Percentiles rank a stretch among this genome's conserved stretches.
Evolutionary conservation across 306 rosid species (phyloP).

Genomic region (Lagenaria siceraria): DNA sequence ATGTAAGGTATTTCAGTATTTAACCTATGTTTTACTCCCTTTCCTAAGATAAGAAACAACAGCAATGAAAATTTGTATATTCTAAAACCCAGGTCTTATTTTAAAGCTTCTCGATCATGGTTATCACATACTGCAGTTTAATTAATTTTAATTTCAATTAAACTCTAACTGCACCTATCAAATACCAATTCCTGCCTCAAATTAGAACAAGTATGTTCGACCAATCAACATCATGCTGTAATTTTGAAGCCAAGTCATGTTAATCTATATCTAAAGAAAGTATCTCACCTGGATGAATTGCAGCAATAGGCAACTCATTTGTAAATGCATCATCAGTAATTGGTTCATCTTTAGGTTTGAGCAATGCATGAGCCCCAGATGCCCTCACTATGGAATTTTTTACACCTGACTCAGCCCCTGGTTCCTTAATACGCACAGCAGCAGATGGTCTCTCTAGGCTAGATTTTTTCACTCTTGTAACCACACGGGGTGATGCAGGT

Average conservation of each 20-base stretch:
- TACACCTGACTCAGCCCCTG: constrained; percentile 22
- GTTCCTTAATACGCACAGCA: constrained; percentile 25
- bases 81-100: background rate
- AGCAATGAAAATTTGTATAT: background rate
- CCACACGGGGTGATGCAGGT: constrained; percentile 33
- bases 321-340: constrained; percentile 23
- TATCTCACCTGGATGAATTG: constrained; percentile 46
- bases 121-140: background rate
- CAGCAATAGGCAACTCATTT: constrained; percentile 40
- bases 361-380: constrained; percentile 18
- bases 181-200: background rate
- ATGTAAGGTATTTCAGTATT: background rate
- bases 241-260: background rate
- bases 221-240: background rate
- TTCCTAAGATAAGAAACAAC: background rate
- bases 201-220: background rate
- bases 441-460: constrained; percentile 16
- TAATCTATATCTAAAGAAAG: background rate
- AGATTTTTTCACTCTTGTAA: constrained; percentile 19
- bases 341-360: constrained; percentile 86
- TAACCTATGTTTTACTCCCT: background rate
- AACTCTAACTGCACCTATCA: background rate
- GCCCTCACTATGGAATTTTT: constrained; percentile 17
- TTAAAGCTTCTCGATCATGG: background rate
- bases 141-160: background rate